Percentiles rank a stretch among this genome's conserved stretches.
phyloP scores from a whole-genome alignment of 306 rosid species.

The Vigna hirtella region DNA sequence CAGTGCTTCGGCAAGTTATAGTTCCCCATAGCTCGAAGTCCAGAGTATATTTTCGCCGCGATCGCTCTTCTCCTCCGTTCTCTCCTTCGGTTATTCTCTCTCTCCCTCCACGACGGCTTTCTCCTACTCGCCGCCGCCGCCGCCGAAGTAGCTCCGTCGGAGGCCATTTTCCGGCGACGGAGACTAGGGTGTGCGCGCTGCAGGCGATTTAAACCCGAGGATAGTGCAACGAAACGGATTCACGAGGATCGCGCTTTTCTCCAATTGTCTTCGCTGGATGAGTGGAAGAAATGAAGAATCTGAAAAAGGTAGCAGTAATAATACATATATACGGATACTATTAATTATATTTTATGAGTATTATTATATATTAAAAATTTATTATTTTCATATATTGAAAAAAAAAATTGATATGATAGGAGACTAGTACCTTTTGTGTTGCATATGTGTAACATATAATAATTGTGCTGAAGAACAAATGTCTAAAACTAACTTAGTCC shows the following conservation, averaged over 20 bases:
- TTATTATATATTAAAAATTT: too few relatives aligned
- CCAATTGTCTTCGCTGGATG: constrained; percentile 51
- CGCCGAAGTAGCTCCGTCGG: constrained; percentile 78
- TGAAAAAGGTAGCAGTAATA: constrained; percentile 32
- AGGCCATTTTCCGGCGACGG: constrained; percentile 67
- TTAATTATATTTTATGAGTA: too few relatives aligned
- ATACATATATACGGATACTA: too few relatives aligned
- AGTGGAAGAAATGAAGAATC: constrained; percentile 50
- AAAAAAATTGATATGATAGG: too few relatives aligned
- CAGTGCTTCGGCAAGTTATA: constrained; percentile 86
- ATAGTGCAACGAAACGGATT: not conserved
- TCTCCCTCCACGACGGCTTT: constrained; percentile 93
- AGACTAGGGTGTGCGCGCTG: constrained; percentile 34
- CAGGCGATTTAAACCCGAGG: constrained; percentile 54
- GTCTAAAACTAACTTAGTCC: too few relatives aligned
- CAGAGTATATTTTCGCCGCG: constrained; percentile 76
- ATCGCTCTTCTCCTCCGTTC: constrained; percentile 83
- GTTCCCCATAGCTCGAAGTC: constrained; percentile 87
- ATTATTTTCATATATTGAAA: too few relatives aligned
- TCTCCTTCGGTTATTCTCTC: constrained; percentile 84
- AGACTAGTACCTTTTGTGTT: too few relatives aligned
- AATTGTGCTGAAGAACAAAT: too few relatives aligned
- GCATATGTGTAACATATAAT: too few relatives aligned
- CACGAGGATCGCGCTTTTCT: constrained; percentile 68
- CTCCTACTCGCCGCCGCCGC: constrained; percentile 58